phyloP scores from a whole-genome alignment of 139 green algal species.

The Chlorella sp. region DNA sequence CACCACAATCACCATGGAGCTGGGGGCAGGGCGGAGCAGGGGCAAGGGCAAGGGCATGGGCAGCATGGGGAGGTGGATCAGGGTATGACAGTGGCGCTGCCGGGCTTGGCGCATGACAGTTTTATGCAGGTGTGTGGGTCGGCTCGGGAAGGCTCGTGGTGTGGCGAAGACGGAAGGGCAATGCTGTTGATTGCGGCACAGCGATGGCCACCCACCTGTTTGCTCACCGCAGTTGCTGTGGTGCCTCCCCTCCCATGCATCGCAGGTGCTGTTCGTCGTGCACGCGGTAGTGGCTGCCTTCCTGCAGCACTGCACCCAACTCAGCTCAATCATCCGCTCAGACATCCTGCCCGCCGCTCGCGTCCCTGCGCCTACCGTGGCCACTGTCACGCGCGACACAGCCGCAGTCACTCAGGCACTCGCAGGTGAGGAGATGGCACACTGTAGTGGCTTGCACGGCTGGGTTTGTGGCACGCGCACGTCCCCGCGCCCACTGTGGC shows the following conservation, averaged over 20 bases:
- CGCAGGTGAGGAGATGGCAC: conserved; percentile 8
- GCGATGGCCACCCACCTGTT: no score
- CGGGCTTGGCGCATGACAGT: conserved; percentile 32
- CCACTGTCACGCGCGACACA: conserved; percentile 1
- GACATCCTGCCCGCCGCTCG: conserved; percentile 13
- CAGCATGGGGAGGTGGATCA: neutral
- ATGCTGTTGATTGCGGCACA: no score
- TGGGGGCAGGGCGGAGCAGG: no score
- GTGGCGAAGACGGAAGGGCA: no score
- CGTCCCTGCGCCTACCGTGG: neutral
- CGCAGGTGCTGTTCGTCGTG: conserved; percentile 11
- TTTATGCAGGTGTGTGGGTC: conserved; percentile 49
- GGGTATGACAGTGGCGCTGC: conserved; percentile 23
- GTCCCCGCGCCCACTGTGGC: neutral
- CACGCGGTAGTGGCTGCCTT: conserved; percentile 27
- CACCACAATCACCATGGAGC: no score
- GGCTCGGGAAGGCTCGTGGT: no score
- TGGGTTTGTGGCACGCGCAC: no score
- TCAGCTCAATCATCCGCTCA: conserved; percentile 16
- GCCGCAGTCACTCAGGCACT: conserved; percentile 30
- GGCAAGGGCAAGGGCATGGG: no score
- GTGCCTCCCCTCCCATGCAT: no score
- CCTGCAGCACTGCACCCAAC: conserved; percentile 24
- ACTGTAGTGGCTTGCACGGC: no score
- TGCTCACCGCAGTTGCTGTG: no score